Conservation (phyloP, 805 yeast genomes). For the Candida hispaniensis region DNA sequence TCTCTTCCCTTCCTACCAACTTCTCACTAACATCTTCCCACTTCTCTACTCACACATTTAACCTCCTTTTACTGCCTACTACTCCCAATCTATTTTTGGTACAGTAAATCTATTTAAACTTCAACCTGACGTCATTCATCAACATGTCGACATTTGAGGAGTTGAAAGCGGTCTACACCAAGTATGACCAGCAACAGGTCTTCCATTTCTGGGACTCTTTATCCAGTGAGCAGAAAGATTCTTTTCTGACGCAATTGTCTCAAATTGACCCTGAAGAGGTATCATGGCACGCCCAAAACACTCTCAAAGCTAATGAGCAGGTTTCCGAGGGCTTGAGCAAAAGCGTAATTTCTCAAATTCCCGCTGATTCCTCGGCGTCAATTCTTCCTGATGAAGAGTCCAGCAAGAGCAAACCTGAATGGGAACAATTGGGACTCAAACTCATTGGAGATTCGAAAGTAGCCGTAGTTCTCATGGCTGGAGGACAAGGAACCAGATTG, state of each 20-base stretch:
- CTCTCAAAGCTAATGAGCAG: slow-evolving; percentile 17
- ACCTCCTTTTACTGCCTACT: too few relatives aligned
- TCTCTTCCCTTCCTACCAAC: too few relatives aligned
- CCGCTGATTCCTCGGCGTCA: slow-evolving; percentile 26
- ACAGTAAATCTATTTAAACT: too few relatives aligned
- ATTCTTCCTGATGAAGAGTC: slow-evolving; percentile 28
- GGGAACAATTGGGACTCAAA: slow-evolving; percentile 47
- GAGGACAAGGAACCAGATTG: slow-evolving; percentile 95
- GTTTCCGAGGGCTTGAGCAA: slow-evolving; percentile 13
- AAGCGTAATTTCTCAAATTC: too few relatives aligned
- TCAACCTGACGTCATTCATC: slow-evolving; percentile 1
- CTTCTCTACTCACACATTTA: too few relatives aligned
- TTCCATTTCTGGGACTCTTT: slow-evolving; percentile 31
- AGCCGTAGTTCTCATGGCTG: slow-evolving; percentile 89
- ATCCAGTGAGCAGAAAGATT: slow-evolving; percentile 21
- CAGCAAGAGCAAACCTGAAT: slow-evolving; percentile 26
- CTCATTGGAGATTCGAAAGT: slow-evolving; percentile 66
- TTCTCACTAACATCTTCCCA: too few relatives aligned
- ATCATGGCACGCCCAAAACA: slow-evolving; percentile 24
- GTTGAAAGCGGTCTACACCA: slow-evolving; percentile 21
- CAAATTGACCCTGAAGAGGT: slow-evolving; percentile 31
- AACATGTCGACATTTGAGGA: slow-evolving; percentile 15
- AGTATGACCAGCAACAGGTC: slow-evolving; percentile 34
- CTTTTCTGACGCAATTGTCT: slow-evolving; percentile 28
- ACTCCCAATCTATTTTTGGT: too few relatives aligned